A percentile compares a stretch with the other conserved stretches of the same genome.
These are phyloP conservation scores for Aphanomyces cochlioides DNA, from an alignment of 352 stramenopile genomes.

Conservation along the genomic window DNA sequence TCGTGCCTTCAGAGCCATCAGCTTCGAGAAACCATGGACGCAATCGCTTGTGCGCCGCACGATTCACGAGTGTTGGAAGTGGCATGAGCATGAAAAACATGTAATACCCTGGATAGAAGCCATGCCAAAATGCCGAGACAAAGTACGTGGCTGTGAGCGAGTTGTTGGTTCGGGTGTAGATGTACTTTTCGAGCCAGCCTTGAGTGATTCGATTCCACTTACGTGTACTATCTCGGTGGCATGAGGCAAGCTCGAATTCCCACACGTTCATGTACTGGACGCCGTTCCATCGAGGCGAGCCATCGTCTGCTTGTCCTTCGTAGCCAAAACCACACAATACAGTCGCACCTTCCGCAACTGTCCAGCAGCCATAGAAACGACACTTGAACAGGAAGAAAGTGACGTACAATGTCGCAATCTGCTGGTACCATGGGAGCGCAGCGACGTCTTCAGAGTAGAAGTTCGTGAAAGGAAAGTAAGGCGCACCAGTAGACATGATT, in stretches of 20 bases:
- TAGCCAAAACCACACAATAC: constrained; percentile 88
- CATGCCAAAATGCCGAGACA: constrained; percentile 94
- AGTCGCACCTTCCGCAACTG: constrained; percentile 81
- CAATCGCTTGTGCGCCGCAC: constrained; percentile 55
- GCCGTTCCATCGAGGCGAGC: constrained; percentile 87
- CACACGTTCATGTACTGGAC: constrained; percentile 96
- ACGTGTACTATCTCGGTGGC: constrained; percentile 80
- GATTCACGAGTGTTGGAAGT: constrained; percentile 64
- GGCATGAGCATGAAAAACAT: constrained; percentile 91
- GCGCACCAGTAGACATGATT: constrained; percentile 43
- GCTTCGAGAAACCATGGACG: constrained; percentile 62
- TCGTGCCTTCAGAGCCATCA: constrained; percentile 46
- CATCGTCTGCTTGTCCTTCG: constrained; percentile 90
- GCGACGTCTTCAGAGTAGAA: constrained; percentile 48
- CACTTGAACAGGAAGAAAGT: constrained; percentile 86
- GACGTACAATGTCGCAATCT: constrained; percentile 83
- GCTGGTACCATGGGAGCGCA: constrained; percentile 50
- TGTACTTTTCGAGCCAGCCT: constrained; percentile 92
- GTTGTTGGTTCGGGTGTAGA: constrained; percentile 92
- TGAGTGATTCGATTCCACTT: constrained; percentile 97
- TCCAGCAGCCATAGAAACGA: constrained; percentile 98
- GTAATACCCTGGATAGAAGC: constrained; percentile 97
- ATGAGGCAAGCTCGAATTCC: constrained; percentile 92
- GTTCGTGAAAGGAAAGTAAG: constrained; percentile 49
- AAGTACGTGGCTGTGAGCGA: constrained; percentile 91